Percentiles rank a stretch among this genome's conserved stretches.
These are phyloP conservation scores for Marasmius oreades DNA, from an alignment of 1,284 basidiomycete genomes.

Conservation along the genomic window DNA sequence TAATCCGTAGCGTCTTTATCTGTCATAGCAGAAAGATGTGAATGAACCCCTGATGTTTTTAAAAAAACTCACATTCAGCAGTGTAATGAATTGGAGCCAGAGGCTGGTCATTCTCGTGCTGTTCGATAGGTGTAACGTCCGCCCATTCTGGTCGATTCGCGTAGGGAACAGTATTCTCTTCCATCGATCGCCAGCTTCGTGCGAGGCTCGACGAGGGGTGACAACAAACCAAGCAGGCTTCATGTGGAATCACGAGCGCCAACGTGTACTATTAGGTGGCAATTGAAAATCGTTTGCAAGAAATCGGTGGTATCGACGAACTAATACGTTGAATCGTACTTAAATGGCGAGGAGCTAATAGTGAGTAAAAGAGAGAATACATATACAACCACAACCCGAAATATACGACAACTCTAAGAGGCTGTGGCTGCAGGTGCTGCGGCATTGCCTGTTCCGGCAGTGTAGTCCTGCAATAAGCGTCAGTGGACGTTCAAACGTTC, in stretches of 20 bases:
- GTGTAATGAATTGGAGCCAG: constrained; percentile 89
- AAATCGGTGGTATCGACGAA: neutral
- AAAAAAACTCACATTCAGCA: constrained; percentile 67
- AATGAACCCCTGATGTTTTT: constrained; percentile 3
- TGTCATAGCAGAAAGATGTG: constrained; percentile 27
- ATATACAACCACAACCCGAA: neutral
- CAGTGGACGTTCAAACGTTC: neutral
- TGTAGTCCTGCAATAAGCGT: constrained; percentile 54
- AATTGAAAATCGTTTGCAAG: neutral
- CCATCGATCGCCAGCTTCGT: neutral
- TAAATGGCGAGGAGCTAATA: neutral
- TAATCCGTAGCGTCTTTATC: constrained; percentile 92
- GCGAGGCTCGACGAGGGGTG: neutral
- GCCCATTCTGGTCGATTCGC: constrained; percentile 69
- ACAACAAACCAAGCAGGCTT: neutral
- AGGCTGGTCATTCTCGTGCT: constrained; percentile 74
- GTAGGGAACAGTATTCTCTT: constrained; percentile 37
- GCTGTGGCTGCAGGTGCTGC: constrained; percentile 16
- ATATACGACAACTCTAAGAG: constrained; percentile 1
- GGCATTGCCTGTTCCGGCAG: constrained; percentile 49
- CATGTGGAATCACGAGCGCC: neutral
- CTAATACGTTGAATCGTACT: neutral
- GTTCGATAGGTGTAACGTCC: constrained; percentile 77
- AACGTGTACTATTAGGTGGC: neutral
- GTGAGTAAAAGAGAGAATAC: neutral